These are phyloP conservation scores for Ustilago hordei DNA, from an alignment of 1,284 basidiomycete species.

Conservation along the genomic window DNA sequence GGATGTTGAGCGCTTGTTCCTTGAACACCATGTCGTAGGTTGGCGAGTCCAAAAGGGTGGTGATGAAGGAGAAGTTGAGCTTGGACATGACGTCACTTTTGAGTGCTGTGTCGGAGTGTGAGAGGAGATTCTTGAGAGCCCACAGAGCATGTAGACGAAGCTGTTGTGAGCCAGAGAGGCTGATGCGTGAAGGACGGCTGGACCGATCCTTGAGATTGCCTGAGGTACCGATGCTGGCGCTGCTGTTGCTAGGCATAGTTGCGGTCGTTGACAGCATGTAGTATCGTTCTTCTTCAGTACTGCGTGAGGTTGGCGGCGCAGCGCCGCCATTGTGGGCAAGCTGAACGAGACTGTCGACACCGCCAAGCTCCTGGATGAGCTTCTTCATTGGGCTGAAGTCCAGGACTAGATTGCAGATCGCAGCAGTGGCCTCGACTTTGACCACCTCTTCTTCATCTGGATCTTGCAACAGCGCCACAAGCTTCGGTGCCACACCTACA, in stretches of 20 bases:
- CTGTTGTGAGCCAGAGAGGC: slow-evolving; percentile 36
- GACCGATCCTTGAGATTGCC: neutral
- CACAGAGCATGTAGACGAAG: slow-evolving; percentile 61
- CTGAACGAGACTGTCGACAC: slow-evolving; percentile 49
- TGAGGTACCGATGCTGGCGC: neutral
- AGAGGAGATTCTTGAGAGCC: slow-evolving; percentile 66
- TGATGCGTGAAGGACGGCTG: neutral
- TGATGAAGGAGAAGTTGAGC: slow-evolving; percentile 42
- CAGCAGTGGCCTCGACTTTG: slow-evolving; percentile 56
- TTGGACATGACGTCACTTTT: slow-evolving; percentile 49
- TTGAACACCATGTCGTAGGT: slow-evolving; percentile 41
- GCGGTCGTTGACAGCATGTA: slow-evolving; percentile 23
- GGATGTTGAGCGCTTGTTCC: slow-evolving; percentile 63
- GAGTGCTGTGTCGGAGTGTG: slow-evolving; percentile 39
- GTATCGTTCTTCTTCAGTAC: slow-evolving; percentile 21
- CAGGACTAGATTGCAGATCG: slow-evolving; percentile 64
- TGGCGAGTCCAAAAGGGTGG: slow-evolving; percentile 18
- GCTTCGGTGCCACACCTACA: slow-evolving; percentile 57
- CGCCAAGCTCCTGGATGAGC: slow-evolving; percentile 53
- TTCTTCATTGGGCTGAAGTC: slow-evolving; percentile 66
- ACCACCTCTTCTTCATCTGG: slow-evolving; percentile 50
- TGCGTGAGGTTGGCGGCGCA: neutral
- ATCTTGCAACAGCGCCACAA: slow-evolving; percentile 55
- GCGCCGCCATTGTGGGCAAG: slow-evolving; percentile 32
- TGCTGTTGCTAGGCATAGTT: slow-evolving; percentile 14